Evolutionary conservation across 2,329 filamentous ascomycete genomes (phyloP).

Genomic region (Diaporthe velutina): DNA sequence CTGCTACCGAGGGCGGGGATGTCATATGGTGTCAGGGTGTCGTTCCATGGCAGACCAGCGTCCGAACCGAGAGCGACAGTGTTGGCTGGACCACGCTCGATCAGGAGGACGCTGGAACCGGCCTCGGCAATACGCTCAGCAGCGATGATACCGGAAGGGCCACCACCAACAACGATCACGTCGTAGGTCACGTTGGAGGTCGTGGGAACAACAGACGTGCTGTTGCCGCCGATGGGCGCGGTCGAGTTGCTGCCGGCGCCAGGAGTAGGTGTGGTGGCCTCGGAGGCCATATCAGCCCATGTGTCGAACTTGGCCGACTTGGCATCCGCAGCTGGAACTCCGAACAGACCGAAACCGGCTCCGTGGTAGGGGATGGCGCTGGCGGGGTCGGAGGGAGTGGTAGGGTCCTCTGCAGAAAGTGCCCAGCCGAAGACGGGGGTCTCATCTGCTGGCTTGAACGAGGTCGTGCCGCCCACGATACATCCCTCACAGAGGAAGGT

Average conservation of each 20-base stretch:
- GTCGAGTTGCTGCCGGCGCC: conserved; percentile 36
- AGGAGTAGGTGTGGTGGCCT: conserved; percentile 30
- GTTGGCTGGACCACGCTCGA: conserved; percentile 54
- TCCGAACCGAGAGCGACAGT: conserved; percentile 49
- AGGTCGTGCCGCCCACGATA: conserved; percentile 46
- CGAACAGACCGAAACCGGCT: conserved; percentile 54
- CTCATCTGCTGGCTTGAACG: conserved; percentile 44
- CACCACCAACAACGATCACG: conserved; percentile 55
- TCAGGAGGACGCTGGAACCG: conserved; percentile 51
- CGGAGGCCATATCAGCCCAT: conserved; percentile 42
- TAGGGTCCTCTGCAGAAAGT: conserved; percentile 50
- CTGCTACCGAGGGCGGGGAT: conserved; percentile 47
- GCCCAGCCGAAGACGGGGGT: conserved; percentile 55
- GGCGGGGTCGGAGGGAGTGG: conserved; percentile 48
- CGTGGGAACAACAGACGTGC: conserved; percentile 40
- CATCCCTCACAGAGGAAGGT: conserved; percentile 62
- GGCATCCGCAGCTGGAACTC: conserved; percentile 48
- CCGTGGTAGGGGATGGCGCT: conserved; percentile 55
- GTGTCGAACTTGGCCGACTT: conserved; percentile 48
- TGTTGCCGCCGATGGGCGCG: conserved; percentile 40
- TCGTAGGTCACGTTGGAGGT: conserved; percentile 53
- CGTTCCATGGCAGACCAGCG: conserved; percentile 49
- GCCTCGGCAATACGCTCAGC: conserved; percentile 53
- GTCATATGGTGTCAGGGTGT: conserved; percentile 48
- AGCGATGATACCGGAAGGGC: conserved; percentile 52